Base-by-base conservation (phyloP, 805 yeast genomes). In the Kazachstania africana region DNA sequence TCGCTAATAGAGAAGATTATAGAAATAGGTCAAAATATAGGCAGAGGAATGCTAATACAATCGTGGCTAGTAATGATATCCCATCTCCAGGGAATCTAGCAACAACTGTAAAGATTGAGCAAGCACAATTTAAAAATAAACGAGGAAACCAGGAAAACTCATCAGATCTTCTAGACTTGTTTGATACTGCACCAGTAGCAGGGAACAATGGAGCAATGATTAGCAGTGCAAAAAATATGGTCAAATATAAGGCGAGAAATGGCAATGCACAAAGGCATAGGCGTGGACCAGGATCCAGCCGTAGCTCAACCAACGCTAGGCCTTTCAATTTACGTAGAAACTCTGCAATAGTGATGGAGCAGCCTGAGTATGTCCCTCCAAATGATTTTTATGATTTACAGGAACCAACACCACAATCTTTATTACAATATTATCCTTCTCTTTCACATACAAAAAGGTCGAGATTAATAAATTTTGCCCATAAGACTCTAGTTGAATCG, bases 381-480 rank as follows among this genome's bases (percentile, higher is more conserved):
- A 17, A n/a, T 26, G 34, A 30, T 8, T 49, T 44, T 24, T n/a
- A n/a, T n/a, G 30, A 37, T 3, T 53, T 52, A 8, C 42, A 42
- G 22, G 47, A 47, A 8, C 48, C 48, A 8, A 41, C 55, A 1
- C 45, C 47, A 6, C 31, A 39, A 8, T 44, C 53, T 6, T 28
- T 53, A 24, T 29, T 52, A 21, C 47, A 44, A 29, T 46, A 43
- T 29, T 36, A 42, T 12, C 47, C 57, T 6, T 28, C 31, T 13
- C 28, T 50, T n/a, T 38, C 39, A 10, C 36, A 38, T 21, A 38
- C 44, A 12, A 31, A 40, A 3, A 29, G 35, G 4, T 35, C 52
- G 2, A 47, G 47, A 29, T 17, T 45, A 31, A 28, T 38, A 16
- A 36, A 32, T 13, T 50, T 36, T 34, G 48, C 53, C 6, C 20